These are phyloP conservation scores for Acrasis kona DNA, from an alignment of 78 protist genomes.

Conservation along the genomic window DNA sequence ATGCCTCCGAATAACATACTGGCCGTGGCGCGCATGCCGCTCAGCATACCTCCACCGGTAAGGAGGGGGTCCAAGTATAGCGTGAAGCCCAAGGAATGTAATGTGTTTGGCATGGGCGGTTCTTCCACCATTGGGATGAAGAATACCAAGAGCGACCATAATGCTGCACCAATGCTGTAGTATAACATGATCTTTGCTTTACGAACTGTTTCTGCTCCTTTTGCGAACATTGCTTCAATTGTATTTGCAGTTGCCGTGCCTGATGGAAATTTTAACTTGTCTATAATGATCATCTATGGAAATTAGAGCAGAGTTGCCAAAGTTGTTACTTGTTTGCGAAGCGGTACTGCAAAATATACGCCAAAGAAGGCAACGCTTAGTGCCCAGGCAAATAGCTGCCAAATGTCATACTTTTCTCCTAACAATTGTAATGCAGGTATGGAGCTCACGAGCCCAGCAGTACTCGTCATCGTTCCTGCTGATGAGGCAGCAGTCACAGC, in stretches of 20 bases:
- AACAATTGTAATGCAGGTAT: background rate
- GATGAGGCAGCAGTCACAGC: background rate
- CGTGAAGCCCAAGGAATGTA: slow-evolving; percentile 41
- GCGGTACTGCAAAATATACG: slow-evolving; percentile 69
- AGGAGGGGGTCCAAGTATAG: background rate
- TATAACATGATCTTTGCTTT: slow-evolving; percentile 35
- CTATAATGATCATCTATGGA: slow-evolving; percentile 54
- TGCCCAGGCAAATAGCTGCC: slow-evolving; percentile 37
- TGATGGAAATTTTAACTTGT: slow-evolving; percentile 70
- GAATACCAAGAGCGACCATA: slow-evolving; percentile 36
- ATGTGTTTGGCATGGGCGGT: slow-evolving; percentile 30
- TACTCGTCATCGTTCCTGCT: background rate
- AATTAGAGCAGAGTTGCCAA: no score
- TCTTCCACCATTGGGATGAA: slow-evolving; percentile 42
- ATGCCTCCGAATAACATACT: slow-evolving; percentile 42
- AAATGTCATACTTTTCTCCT: background rate
- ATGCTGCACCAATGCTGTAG: slow-evolving; percentile 31
- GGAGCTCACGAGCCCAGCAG: background rate
- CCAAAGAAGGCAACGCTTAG: slow-evolving; percentile 64
- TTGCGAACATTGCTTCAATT: slow-evolving; percentile 13
- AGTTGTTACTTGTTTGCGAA: slow-evolving; percentile 58
- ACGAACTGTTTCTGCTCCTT: background rate
- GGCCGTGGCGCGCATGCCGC: slow-evolving; percentile 63
- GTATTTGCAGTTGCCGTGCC: slow-evolving; percentile 76
- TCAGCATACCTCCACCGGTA: slow-evolving; percentile 40